phyloP scores from a whole-genome alignment of 2,329 filamentous ascomycete genomes.

The Onygenales sp. region DNA sequence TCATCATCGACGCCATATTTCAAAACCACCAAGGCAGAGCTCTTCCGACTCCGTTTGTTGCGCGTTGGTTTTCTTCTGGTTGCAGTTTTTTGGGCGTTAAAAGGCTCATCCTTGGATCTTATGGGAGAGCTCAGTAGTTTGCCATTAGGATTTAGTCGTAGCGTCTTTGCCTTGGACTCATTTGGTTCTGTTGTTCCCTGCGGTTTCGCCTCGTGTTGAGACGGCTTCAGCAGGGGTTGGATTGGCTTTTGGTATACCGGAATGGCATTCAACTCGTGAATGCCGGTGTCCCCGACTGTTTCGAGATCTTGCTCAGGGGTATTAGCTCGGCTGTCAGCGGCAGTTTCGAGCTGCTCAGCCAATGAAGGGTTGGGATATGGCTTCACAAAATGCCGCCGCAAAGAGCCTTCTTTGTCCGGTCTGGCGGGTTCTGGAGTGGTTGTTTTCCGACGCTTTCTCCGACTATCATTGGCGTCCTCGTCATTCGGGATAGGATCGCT shows the following conservation, averaged over 20 bases:
- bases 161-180: conserved; percentile 27
- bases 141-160: conserved; percentile 35
- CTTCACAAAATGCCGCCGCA: conserved; percentile 2
- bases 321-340: background rate
- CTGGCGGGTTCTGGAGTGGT: background rate
- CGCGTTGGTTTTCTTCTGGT: background rate
- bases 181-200: background rate
- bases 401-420: conserved; percentile 13
- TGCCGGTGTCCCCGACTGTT: too few species aligned
- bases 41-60: conserved; percentile 23
- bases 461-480: conserved; percentile 23
- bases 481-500: conserved; percentile 6
- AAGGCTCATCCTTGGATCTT: conserved; percentile 7
- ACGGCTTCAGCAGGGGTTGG: background rate
- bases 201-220: background rate
- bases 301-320: background rate
- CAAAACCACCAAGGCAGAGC: conserved; percentile 41
- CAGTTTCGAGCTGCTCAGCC: background rate
- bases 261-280: background rate
- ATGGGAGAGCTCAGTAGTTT: conserved; percentile 32
- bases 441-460: conserved; percentile 28
- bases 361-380: background rate
- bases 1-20: conserved; percentile 48
- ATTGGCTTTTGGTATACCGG: background rate
- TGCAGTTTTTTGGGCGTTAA: conserved; percentile 11